Evolutionary conservation across 352 stramenopile genomes (phyloP).

Genomic region (Phytophthora pluvialis): DNA sequence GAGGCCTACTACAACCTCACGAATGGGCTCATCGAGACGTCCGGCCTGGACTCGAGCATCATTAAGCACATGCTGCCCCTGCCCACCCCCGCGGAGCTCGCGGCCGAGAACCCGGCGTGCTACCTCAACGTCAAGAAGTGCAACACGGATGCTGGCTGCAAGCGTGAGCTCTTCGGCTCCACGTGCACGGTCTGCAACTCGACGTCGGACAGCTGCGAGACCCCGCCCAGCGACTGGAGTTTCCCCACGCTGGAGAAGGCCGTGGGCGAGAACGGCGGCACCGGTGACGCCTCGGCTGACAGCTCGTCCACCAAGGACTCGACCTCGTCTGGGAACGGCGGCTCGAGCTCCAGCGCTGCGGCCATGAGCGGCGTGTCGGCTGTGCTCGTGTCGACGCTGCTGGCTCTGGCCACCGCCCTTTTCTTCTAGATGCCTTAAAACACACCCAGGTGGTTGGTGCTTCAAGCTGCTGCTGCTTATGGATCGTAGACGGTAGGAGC

Average conservation of each 20-base stretch:
- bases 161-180: slow-evolving; percentile 65
- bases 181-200: slow-evolving; percentile 70
- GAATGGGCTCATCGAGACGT: slow-evolving; percentile 42
- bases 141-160: slow-evolving; percentile 58
- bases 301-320: slow-evolving; percentile 35
- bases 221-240: slow-evolving; percentile 48
- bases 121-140: slow-evolving; percentile 72
- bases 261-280: slow-evolving; percentile 55
- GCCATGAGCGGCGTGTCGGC: slow-evolving; percentile 33
- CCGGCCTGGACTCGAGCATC: slow-evolving; percentile 37
- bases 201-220: slow-evolving; percentile 47
- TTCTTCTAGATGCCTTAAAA: slow-evolving; percentile 37
- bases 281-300: slow-evolving; percentile 44
- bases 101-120: slow-evolving; percentile 64
- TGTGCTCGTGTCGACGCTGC: slow-evolving; percentile 34
- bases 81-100: slow-evolving; percentile 53
- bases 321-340: slow-evolving; percentile 24
- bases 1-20: slow-evolving; percentile 64
- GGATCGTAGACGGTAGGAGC: slow-evolving; percentile 11
- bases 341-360: slow-evolving; percentile 25
- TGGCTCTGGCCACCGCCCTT: slow-evolving; percentile 37
- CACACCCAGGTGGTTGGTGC: background rate
- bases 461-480: slow-evolving; percentile 9
- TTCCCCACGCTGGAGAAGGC: slow-evolving; percentile 60
- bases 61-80: slow-evolving; percentile 61